Base-by-base conservation (phyloP, 2,329 filamentous ascomycete genomes). In the Parafenestella ontariensis region DNA sequence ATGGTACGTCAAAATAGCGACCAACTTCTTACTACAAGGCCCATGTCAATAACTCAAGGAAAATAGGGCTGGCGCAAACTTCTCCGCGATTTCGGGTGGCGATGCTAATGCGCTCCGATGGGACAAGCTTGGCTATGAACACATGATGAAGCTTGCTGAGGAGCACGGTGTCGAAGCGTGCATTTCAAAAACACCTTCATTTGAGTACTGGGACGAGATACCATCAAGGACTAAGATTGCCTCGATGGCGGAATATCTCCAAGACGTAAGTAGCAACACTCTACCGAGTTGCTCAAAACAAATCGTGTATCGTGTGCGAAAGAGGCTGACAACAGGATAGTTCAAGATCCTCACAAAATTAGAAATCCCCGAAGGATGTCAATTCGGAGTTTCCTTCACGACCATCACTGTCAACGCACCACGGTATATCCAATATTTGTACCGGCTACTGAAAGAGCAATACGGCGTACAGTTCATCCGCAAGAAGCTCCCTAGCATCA, bases 371-470 rank as follows among this genome's bases (percentile, higher is more conserved):
- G 45, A 54, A 43, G 61, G 61, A 28, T 54, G 50, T 40, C n/a
- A 59, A 31, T 61, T 59, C 24, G 59, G 61, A 9, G 47, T 64
- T 6, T 56, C 59, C 6, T 62, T 56, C 45, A 64, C 59, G 3
- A 62, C 61, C 24, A 54, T 62, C 13, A 60, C 61, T 1, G 49
- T 64, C 28, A 64, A 64, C 33, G 61, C 61, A 13, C 61, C 58
- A 41, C 48, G 49, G 33, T 56, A 64, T 24, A 57, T 64, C 24
- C 53, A 56, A 31, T 64, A 64, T 42, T 46, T 61, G 18, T 24
- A 61, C 21, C 24, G 46, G 13, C 5, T 46, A 9, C 36, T 59
- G 10, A 52, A 53, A 15, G 49, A 59, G 36, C 26, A 49, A 34
- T 46, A 55, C 17, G 55, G 55, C 23, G 58, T 61, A 5, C 23